phyloP scores from a whole-genome alignment of 495 filamentous ascomycete genomes.

The Penicillium canariense region DNA sequence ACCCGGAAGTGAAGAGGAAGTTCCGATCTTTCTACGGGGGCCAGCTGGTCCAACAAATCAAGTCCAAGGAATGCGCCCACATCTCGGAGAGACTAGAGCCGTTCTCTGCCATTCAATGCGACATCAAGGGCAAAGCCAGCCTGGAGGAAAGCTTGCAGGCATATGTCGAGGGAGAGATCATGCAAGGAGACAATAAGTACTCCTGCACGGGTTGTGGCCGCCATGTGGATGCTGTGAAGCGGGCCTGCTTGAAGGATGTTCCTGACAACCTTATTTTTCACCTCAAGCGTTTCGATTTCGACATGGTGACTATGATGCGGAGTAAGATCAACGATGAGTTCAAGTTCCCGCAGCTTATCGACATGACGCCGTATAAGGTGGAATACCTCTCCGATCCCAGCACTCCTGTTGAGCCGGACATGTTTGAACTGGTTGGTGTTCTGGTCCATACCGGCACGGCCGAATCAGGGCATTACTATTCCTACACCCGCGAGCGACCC shows the following conservation, averaged over 20 bases:
- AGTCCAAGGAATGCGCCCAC: conserved; percentile 90
- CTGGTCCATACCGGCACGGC: conserved; percentile 91
- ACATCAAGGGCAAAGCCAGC: conserved; percentile 86
- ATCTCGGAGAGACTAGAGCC: conserved; percentile 87
- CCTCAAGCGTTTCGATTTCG: conserved; percentile 95
- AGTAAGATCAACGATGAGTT: conserved; percentile 97
- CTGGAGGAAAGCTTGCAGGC: conserved; percentile 87
- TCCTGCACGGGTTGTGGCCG: conserved; percentile 88
- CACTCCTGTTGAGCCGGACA: conserved; percentile 54
- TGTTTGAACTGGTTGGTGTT: conserved; percentile 89
- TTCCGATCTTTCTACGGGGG: conserved; percentile 89
- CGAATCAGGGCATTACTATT: conserved; percentile 97
- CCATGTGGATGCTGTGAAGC: conserved; percentile 92
- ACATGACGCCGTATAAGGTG: conserved; percentile 89
- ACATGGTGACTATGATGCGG: conserved; percentile 75
- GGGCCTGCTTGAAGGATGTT: conserved; percentile 90
- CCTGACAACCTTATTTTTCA: conserved; percentile 95
- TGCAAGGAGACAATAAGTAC: conserved; percentile 99
- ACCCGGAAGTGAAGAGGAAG: conserved; percentile 62
- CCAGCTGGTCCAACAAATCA: conserved; percentile 89
- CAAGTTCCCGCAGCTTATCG: conserved; percentile 76
- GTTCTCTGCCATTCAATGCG: conserved; percentile 94
- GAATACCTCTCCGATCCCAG: conserved; percentile 72
- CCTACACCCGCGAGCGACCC: conserved; percentile 82
- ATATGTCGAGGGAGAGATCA: conserved; percentile 92